A percentile compares a stretch with the other conserved stretches of the same genome.
These are phyloP conservation scores for Pleomassaria siparia DNA, from an alignment of 2,329 filamentous ascomycete genomes.

Conservation along the genomic window DNA sequence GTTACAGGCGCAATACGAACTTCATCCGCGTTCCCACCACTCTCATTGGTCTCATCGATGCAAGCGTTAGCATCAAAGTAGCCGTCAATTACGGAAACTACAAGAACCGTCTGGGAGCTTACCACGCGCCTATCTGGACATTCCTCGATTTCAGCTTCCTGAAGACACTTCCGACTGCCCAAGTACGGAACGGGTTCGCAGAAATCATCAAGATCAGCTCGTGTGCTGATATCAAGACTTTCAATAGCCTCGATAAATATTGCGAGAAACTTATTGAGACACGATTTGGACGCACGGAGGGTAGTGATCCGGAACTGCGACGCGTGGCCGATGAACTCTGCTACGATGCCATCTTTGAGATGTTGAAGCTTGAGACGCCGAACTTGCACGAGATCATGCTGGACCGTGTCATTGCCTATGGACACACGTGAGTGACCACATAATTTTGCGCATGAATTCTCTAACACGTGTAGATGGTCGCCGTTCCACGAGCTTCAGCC, in stretches of 20 bases:
- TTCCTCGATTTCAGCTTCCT: conserved; percentile 75
- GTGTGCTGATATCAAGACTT: conserved; percentile 66
- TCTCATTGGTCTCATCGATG: conserved; percentile 74
- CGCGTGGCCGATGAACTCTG: conserved; percentile 68
- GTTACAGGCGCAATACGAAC: conserved; percentile 72
- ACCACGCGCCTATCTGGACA: conserved; percentile 71
- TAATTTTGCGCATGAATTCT: background rate
- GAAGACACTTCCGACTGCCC: conserved; percentile 65
- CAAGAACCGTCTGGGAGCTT: conserved; percentile 73
- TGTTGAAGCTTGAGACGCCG: conserved; percentile 72
- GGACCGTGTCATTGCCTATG: conserved; percentile 72
- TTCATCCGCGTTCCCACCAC: conserved; percentile 75
- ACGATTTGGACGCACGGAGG: conserved; percentile 64
- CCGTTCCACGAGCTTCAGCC: conserved; percentile 58
- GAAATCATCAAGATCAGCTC: conserved; percentile 77
- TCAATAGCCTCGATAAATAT: conserved; percentile 67
- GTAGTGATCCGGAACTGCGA: conserved; percentile 57
- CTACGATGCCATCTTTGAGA: conserved; percentile 68
- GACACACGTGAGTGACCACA: conserved; percentile 70
- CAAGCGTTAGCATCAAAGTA: conserved; percentile 76
- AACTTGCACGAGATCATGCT: conserved; percentile 74
- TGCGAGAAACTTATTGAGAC: conserved; percentile 68
- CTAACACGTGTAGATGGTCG: background rate
- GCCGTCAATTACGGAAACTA: conserved; percentile 76
- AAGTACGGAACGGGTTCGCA: conserved; percentile 73